phyloP scores from a whole-genome alignment of 208 protist genomes.

The Trypanosoma rangeli region DNA sequence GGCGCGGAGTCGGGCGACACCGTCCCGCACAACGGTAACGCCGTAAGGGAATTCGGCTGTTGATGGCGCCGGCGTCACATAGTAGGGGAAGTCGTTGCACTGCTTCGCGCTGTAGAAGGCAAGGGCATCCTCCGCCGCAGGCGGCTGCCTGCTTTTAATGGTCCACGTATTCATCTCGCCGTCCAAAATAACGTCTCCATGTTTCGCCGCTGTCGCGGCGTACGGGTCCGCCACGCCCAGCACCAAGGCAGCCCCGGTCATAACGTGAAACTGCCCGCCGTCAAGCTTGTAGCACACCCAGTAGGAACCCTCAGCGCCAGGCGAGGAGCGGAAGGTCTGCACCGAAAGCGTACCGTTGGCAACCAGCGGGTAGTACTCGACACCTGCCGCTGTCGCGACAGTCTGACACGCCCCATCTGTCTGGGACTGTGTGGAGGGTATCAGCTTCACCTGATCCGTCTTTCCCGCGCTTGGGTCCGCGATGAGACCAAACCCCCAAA shows the following conservation, averaged over 20 bases:
- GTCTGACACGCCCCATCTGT: slow-evolving; percentile 29
- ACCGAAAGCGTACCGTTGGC: slow-evolving; percentile 78
- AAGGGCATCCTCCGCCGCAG: slow-evolving; percentile 29
- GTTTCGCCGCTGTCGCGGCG: slow-evolving; percentile 39
- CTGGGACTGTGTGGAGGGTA: slow-evolving; percentile 25
- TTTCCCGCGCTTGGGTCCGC: slow-evolving; percentile 24
- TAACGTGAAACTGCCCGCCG: slow-evolving; percentile 77
- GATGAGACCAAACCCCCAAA: slow-evolving; percentile 74
- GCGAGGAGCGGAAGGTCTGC: slow-evolving; percentile 38
- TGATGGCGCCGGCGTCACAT: slow-evolving; percentile 25
- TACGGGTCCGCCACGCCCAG: slow-evolving; percentile 40
- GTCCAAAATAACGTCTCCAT: slow-evolving; percentile 32
- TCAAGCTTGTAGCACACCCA: slow-evolving; percentile 89
- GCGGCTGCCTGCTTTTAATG: slow-evolving; percentile 32
- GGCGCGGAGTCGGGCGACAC: slow-evolving; percentile 17
- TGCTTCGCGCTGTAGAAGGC: slow-evolving; percentile 73
- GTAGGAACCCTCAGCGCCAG: slow-evolving; percentile 28
- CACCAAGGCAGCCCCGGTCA: slow-evolving; percentile 25
- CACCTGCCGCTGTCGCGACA: slow-evolving; percentile 25
- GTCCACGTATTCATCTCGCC: slow-evolving; percentile 74
- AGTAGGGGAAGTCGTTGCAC: slow-evolving; percentile 80
- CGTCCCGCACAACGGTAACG: slow-evolving; percentile 19
- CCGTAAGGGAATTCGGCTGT: slow-evolving; percentile 14
- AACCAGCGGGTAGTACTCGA: slow-evolving; percentile 45
- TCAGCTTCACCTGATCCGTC: slow-evolving; percentile 62